Evolutionary conservation across 192 early-diverging fungal genomes (phyloP).

Genomic region (Coemansia sp.): DNA sequence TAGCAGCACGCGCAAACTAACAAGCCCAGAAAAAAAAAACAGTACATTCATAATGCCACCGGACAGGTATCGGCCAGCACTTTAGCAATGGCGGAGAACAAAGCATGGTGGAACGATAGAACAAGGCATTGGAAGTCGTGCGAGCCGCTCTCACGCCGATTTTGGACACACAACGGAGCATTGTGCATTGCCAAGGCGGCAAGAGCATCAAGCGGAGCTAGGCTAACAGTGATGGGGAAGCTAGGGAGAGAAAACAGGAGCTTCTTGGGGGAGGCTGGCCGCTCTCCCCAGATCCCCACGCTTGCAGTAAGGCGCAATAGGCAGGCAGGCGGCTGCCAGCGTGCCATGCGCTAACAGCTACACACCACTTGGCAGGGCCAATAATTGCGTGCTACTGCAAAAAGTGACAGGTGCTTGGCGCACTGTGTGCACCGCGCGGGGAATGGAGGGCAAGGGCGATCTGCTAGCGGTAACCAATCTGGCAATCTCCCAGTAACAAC

Average conservation of each 20-base stretch:
- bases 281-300: constrained; percentile 1
- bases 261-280: constrained; percentile 12
- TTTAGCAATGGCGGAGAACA: background rate
- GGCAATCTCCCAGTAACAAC: constrained; percentile 1
- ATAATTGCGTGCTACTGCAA: constrained; percentile 10
- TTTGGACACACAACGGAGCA: background rate
- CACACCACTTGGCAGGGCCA: constrained; percentile 1
- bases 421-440: background rate
- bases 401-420: background rate
- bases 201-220: background rate
- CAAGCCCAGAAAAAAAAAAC: background rate
- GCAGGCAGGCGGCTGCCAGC: background rate
- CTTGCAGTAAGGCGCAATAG: constrained; percentile 26
- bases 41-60: background rate
- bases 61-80: background rate
- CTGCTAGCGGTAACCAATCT: background rate
- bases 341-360: background rate
- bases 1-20: constrained; percentile 1
- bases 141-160: constrained; percentile 8
- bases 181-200: background rate
- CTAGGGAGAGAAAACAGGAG: constrained; percentile 9
- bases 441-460: constrained; percentile 1
- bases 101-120: background rate
- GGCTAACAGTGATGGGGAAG: background rate
- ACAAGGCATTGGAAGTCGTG: constrained; percentile 1